Evolutionary conservation across 176 grass and related monocot genomes (phyloP).

Genomic region (Aegilops tauschii): DNA sequence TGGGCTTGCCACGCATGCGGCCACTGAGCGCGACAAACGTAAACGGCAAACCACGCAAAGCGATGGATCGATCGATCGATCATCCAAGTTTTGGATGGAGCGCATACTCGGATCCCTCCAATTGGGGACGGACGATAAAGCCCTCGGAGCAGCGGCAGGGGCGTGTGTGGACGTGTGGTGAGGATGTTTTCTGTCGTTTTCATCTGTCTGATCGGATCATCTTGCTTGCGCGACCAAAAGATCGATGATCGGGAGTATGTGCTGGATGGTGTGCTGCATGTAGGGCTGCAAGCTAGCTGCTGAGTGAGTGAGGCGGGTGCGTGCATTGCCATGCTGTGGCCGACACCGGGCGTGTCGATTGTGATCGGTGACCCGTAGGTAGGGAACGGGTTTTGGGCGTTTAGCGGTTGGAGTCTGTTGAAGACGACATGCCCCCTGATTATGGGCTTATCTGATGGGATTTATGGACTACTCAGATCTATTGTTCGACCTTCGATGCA

Average conservation of each 20-base stretch:
- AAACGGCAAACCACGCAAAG: slow-evolving; percentile 46
- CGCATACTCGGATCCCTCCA: not conserved
- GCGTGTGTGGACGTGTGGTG: not conserved
- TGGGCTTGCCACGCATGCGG: slow-evolving; percentile 1
- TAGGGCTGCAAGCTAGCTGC: not conserved
- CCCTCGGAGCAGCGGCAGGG: not conserved
- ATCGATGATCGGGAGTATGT: not conserved
- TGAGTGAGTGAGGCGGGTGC: not conserved
- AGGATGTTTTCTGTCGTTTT: not conserved
- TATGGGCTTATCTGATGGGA: not conserved
- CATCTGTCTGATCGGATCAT: not conserved
- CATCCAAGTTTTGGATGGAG: not conserved
- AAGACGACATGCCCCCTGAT: not conserved
- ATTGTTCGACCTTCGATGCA: too few species aligned
- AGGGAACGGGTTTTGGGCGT: not conserved
- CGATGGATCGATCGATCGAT: not conserved
- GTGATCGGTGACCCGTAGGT: not conserved
- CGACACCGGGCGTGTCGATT: not conserved
- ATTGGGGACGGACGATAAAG: not conserved
- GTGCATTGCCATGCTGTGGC: not conserved
- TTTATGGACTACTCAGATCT: too few species aligned
- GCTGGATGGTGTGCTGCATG: not conserved
- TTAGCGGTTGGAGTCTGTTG: not conserved
- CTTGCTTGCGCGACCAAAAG: not conserved
- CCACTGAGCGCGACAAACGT: slow-evolving; percentile 25